These are phyloP conservation scores for Dichomitus squalens DNA, from an alignment of 1,284 basidiomycete species.

Conservation along the genomic window DNA sequence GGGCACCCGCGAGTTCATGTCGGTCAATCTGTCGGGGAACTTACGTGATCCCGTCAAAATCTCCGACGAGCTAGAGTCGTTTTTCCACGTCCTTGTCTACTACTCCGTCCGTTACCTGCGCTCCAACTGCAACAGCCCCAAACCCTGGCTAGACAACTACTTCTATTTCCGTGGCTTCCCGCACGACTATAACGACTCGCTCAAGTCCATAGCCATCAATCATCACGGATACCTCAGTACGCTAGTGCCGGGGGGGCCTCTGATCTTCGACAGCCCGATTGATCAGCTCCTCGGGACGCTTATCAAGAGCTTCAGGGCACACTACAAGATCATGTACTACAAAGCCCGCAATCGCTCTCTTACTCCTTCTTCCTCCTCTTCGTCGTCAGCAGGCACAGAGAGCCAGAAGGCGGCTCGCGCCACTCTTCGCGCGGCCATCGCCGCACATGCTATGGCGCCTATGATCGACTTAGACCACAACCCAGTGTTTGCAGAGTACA, in stretches of 20 bases:
- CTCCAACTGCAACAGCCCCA: not conserved
- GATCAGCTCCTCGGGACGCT: not conserved
- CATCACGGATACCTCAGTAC: not conserved
- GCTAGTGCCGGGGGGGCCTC: not conserved
- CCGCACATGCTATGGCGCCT: too few species aligned
- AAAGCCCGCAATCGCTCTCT: too few species aligned
- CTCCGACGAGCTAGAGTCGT: slow-evolving; percentile 5
- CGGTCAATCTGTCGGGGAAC: not conserved
- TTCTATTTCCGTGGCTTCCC: too few species aligned
- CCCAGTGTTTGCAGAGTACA: too few species aligned
- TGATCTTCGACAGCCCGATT: not conserved
- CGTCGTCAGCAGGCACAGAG: too few species aligned
- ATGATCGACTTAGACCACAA: too few species aligned
- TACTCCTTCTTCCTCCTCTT: too few species aligned
- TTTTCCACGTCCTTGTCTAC: slow-evolving; percentile 3
- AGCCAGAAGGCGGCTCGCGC: too few species aligned
- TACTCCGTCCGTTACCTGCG: not conserved
- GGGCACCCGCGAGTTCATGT: slow-evolving; percentile 10
- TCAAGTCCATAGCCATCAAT: not conserved
- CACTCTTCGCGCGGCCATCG: too few species aligned
- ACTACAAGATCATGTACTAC: not conserved
- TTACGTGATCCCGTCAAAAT: not conserved
- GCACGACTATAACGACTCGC: not conserved
- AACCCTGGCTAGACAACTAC: too few species aligned
- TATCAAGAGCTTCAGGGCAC: not conserved